These are phyloP conservation scores for Saturnispora kantuleensis DNA, from an alignment of 805 yeast species.

Conservation along the genomic window DNA sequence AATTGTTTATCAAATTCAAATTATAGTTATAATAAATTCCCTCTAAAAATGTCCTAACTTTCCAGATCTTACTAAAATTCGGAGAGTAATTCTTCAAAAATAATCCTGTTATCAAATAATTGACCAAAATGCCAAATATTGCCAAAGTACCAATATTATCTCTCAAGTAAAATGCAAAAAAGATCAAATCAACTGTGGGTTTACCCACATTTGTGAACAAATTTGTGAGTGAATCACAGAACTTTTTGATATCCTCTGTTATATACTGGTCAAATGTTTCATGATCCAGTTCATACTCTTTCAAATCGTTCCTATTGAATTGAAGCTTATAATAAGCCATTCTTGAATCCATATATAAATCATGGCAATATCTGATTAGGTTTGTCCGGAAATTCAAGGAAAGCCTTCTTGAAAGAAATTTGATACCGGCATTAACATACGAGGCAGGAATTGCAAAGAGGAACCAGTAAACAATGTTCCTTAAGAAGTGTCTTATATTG, in stretches of 20 bases:
- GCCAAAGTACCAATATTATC: conserved; percentile 86
- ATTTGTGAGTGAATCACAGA: conserved; percentile 72
- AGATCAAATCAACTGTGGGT: conserved; percentile 77
- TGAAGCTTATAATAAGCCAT: conserved; percentile 77
- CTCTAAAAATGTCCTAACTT: conserved; percentile 67
- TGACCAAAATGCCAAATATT: conserved; percentile 67
- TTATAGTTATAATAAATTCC: conserved; percentile 86
- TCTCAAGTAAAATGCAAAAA: conserved; percentile 74
- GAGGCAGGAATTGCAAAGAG: conserved; percentile 88
- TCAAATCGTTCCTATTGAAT: conserved; percentile 37
- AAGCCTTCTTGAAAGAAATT: conserved; percentile 63
- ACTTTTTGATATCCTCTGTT: conserved; percentile 73
- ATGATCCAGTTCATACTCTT: conserved; percentile 27
- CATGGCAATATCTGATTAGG: conserved; percentile 79
- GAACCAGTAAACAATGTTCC: conserved; percentile 81
- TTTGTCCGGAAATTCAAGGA: conserved; percentile 79
- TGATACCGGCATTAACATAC: conserved; percentile 84
- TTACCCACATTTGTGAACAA: conserved; percentile 85
- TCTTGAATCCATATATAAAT: conserved; percentile 70
- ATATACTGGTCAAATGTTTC: conserved; percentile 80
- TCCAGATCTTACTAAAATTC: conserved; percentile 68
- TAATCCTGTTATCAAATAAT: conserved; percentile 73
- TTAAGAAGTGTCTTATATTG: conserved; percentile 58
- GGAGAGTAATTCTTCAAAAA: conserved; percentile 69
- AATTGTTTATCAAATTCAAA: conserved; percentile 72